Evolutionary conservation across 2,329 filamentous ascomycete genomes (phyloP), one percentile per base, ranked within the genome.

Genomic region (Simplicillium sp.): DNA sequence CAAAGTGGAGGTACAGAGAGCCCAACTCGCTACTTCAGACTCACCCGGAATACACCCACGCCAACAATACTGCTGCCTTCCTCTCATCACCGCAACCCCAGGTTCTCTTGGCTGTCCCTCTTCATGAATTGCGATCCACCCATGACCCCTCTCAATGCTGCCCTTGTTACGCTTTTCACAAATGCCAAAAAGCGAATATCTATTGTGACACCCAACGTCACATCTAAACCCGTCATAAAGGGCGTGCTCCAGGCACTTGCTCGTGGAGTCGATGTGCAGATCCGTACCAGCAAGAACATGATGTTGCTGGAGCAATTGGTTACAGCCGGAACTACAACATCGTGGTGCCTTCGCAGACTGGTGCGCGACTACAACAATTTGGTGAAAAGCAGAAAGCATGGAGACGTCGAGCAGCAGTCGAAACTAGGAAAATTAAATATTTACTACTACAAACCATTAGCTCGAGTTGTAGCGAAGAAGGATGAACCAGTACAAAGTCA

Each of bases 251-350:
- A 62, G 1, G 82, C 83, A 0, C 61, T 90, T 0, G 49, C 61
- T 3, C 71, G 84, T 1, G 84, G 85, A 2, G 73, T 92, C 11
- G 60, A 82, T 40, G 76, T 94, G 2, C 67, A 67, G 7, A 71
- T 89, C 34, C 66, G 84, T 7, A 87, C 84, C 0, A 81, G 78
- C 48, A 71, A 71, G 44, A 66, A 67, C 12, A 79, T 89, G 68
- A 89, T 88, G 84, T 54, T 84, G 13, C 61, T 86, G 25, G 87
- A 94, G 61, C 87, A 94, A 56, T 65, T 92, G n/a, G 66, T 87
- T 17, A 92, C 86, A 0, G 80, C 84, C 0, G 82, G 82, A 0
- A 88, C 82, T 0, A 86, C 81, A 0, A 90, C 86, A 0, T 68
- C 75, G 1, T 66, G 75, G 46, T 84, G 81, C 45, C 53, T 92